A percentile compares a stretch with the other conserved stretches of the same genome.
Evolutionary conservation across 192 early-diverging fungal species (phyloP).

Genomic region (Mortierella hygrophila): DNA sequence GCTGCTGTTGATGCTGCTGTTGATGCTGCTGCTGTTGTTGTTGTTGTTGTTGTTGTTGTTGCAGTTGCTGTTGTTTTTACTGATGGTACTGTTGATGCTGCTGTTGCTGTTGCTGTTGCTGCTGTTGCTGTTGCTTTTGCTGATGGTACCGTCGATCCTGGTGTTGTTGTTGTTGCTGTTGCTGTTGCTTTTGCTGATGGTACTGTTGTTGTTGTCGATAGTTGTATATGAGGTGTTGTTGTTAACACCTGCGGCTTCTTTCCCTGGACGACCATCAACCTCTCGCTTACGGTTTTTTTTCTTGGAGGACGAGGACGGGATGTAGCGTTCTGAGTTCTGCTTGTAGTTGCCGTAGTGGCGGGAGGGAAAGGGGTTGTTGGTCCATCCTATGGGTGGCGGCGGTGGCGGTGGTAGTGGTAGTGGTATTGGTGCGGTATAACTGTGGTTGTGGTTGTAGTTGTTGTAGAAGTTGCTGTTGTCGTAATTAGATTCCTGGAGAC

Average conservation of each 20-base stretch:
- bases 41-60: neutral
- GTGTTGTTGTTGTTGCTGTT: neutral
- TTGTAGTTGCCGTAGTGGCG: neutral
- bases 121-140: neutral
- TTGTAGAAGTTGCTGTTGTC: neutral
- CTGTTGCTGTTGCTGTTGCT: neutral
- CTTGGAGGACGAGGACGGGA: neutral
- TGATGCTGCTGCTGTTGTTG: neutral
- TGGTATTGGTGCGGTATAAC: neutral
- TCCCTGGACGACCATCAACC: neutral
- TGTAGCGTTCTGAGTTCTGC: neutral
- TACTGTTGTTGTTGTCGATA: neutral
- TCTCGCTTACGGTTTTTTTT: neutral
- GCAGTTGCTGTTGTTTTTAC: neutral
- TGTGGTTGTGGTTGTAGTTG: neutral
- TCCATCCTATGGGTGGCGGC: neutral
- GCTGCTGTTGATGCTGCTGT: neutral
- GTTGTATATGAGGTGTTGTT: neutral
- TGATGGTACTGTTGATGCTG: neutral
- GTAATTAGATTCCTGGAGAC: neutral
- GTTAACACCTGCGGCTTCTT: neutral
- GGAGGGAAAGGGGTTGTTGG: neutral
- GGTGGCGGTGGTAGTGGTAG: neutral
- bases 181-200: no score
- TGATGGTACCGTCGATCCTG: no score